Evolutionary conservation across 176 grass and related monocot species (phyloP).

Genomic region (Rhynchospora breviuscula): DNA sequence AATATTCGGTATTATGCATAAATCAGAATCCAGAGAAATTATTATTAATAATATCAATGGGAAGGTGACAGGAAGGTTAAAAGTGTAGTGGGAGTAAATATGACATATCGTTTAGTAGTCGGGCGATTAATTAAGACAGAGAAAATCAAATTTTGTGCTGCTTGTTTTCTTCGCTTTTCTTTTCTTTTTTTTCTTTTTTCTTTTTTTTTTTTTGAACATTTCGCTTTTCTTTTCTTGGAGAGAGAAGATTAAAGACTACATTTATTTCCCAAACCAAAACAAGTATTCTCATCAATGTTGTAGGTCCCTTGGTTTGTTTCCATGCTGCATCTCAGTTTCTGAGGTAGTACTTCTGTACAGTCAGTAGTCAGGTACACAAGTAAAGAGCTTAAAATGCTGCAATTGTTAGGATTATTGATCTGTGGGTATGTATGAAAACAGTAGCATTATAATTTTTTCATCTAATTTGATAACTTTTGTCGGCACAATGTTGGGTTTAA

Average conservation of each 20-base stretch:
- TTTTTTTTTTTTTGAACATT: too few species aligned
- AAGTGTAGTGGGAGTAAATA: too few species aligned
- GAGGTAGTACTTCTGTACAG: neutral
- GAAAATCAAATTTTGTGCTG: neutral
- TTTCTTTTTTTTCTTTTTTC: too few species aligned
- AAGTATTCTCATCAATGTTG: conserved; percentile 8
- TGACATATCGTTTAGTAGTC: neutral
- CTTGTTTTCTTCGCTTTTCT: neutral
- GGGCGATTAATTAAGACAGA: neutral
- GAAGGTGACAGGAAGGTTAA: neutral
- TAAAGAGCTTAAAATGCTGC: neutral
- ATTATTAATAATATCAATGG: neutral
- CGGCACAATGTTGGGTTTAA: neutral
- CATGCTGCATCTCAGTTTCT: neutral
- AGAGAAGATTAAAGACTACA: neutral
- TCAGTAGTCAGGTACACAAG: neutral
- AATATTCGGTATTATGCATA: neutral
- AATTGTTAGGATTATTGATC: neutral
- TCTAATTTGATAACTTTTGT: neutral
- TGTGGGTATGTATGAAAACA: neutral
- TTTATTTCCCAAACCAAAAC: neutral
- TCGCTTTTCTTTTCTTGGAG: neutral
- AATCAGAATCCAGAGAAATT: neutral
- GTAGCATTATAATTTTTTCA: neutral
- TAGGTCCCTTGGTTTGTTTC: neutral